These are phyloP conservation scores for Purpureocillium takamizusanense DNA, from an alignment of 2,329 filamentous ascomycete genomes.

Conservation along the genomic window DNA sequence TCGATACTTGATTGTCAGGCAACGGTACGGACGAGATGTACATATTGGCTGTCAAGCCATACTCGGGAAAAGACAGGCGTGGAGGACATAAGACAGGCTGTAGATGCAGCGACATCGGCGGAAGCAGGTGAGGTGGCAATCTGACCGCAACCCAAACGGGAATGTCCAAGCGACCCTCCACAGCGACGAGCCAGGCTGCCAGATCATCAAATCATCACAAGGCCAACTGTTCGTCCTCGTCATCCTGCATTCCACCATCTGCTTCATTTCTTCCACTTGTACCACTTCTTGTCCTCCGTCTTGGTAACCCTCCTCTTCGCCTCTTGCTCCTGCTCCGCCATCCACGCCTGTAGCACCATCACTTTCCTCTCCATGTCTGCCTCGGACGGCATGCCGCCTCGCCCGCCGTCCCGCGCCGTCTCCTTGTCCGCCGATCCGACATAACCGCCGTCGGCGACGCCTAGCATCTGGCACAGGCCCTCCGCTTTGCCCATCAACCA, in stretches of 20 bases:
- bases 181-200: too few relatives aligned
- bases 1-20: too few relatives aligned
- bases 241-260: too few relatives aligned
- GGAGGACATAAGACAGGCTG: too few relatives aligned
- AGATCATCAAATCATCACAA: too few relatives aligned
- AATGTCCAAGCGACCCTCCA: background rate
- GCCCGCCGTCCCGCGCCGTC: conserved; percentile 31
- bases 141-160: background rate
- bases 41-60: too few relatives aligned
- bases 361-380: conserved; percentile 25
- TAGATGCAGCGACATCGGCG: too few relatives aligned
- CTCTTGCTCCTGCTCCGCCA: conserved; percentile 18
- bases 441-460: conserved; percentile 24
- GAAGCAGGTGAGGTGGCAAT: too few relatives aligned
- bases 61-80: too few relatives aligned
- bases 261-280: conserved; percentile 1
- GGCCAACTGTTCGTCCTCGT: too few relatives aligned
- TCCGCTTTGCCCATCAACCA: conserved; percentile 36
- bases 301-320: conserved; percentile 14
- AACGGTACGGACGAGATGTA: too few relatives aligned
- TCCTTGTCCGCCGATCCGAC: conserved; percentile 26
- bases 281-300: conserved; percentile 10
- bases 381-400: conserved; percentile 25
- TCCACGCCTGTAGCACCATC: conserved; percentile 21
- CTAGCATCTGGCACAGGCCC: conserved; percentile 27